Percentiles rank a stretch among this genome's conserved stretches.
phyloP scores from a whole-genome alignment of 1,139 yeast genomes.

The Geotrichum klebahnii region DNA sequence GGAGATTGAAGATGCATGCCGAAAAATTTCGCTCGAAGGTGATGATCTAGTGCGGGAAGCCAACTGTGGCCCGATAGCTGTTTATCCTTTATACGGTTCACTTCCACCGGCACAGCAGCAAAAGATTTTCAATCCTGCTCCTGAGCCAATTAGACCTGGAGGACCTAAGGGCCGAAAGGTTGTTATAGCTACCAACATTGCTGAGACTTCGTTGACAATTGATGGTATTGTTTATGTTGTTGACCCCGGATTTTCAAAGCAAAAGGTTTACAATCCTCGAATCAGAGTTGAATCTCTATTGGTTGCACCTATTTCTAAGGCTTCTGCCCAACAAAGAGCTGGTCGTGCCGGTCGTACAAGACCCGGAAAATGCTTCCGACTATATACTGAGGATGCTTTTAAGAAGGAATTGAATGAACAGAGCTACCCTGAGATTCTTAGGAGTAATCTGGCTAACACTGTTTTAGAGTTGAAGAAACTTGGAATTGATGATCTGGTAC shows the following conservation, averaged over 20 bases:
- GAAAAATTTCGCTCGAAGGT: conserved; percentile 79
- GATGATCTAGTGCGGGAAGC: conserved; percentile 86
- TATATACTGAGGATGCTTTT: conserved; percentile 95
- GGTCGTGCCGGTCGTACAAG: conserved; percentile 99
- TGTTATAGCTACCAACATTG: conserved; percentile 91
- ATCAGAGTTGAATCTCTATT: conserved; percentile 90
- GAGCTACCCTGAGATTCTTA: conserved; percentile 89
- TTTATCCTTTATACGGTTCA: conserved; percentile 92
- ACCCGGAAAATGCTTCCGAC: conserved; percentile 95
- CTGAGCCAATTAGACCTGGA: conserved; percentile 53
- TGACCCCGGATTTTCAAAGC: conserved; percentile 96
- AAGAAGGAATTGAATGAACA: conserved; percentile 91
- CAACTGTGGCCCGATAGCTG: conserved; percentile 81
- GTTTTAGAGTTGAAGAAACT: conserved; percentile 88
- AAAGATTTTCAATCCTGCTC: conserved; percentile 87
- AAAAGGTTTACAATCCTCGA: conserved; percentile 94
- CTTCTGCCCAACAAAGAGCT: conserved; percentile 96
- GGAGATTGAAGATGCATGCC: conserved; percentile 94
- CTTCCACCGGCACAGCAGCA: conserved; percentile 95
- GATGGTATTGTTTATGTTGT: conserved; percentile 97
- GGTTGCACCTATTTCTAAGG: conserved; percentile 94
- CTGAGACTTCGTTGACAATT: conserved; percentile 95
- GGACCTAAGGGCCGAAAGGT: conserved; percentile 93
- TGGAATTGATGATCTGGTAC: conserved; percentile 93
- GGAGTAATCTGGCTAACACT: conserved; percentile 86